Percentiles rank a stretch among this genome's conserved stretches.
Conservation (phyloP, 495 filamentous ascomycete genomes). For the Baudoinia panamericana region DNA sequence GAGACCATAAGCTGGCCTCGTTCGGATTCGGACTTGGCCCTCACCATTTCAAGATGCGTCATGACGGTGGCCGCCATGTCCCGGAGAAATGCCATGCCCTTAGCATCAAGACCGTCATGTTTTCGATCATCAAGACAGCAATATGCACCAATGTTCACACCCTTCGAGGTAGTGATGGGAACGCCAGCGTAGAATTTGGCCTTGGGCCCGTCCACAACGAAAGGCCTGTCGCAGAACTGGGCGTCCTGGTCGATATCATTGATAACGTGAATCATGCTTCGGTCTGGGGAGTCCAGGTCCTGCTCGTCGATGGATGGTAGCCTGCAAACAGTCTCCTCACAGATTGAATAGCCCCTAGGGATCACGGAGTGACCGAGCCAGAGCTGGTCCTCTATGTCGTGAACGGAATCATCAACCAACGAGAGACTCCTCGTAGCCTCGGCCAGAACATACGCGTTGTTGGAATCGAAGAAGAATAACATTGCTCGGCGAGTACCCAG, state of each 20-base stretch:
- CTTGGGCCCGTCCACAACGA: slow-evolving; percentile 9
- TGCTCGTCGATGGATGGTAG: background rate
- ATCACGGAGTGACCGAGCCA: slow-evolving; percentile 23
- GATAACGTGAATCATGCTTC: slow-evolving; percentile 6
- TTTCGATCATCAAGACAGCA: slow-evolving; percentile 16
- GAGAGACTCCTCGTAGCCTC: slow-evolving; percentile 27
- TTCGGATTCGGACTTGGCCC: slow-evolving; percentile 4
- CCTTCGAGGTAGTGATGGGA: slow-evolving; percentile 16
- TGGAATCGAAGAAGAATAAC: slow-evolving; percentile 31
- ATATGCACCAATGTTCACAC: slow-evolving; percentile 20
- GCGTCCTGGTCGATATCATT: slow-evolving; percentile 9
- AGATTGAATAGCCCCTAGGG: slow-evolving; percentile 9
- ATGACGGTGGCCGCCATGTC: slow-evolving; percentile 24
- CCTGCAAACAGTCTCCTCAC: slow-evolving; percentile 11
- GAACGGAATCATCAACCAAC: slow-evolving; percentile 9
- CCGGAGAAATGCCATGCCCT: slow-evolving; percentile 27
- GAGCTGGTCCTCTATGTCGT: slow-evolving; percentile 22
- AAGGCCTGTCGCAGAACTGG: slow-evolving; percentile 13
- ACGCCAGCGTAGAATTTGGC: slow-evolving; percentile 22
- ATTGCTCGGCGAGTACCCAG: slow-evolving; percentile 30
- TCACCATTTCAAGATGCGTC: slow-evolving; percentile 12
- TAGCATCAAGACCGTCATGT: slow-evolving; percentile 25
- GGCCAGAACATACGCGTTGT: slow-evolving; percentile 31
- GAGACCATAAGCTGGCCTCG: slow-evolving; percentile 9
- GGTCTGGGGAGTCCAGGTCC: background rate